Evolutionary conservation across 352 stramenopile genomes (phyloP), one percentile per base, ranked within the genome.

Genomic region (Pythium diclinum): DNA sequence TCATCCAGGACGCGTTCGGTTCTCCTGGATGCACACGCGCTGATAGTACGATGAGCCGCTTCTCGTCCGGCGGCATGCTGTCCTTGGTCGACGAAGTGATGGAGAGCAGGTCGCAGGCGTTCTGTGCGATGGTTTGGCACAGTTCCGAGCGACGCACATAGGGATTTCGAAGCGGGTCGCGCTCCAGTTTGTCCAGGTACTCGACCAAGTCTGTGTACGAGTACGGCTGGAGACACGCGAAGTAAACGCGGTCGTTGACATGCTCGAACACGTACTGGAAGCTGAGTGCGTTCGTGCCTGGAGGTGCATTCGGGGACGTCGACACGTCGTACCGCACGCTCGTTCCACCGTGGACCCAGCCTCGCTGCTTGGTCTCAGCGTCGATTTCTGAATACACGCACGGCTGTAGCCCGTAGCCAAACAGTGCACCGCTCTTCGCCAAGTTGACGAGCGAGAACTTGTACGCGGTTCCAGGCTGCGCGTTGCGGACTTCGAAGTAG

Each of bases 1-100:
- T 96, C 75, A 98, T 94, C 79, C 87, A 98, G 52, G 81, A 95
- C 36, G 83, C 87, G 67, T 96, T 96, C 5, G 86, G 76, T 62
- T 97, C 91, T 6, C 89, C 89, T 0, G 91, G 91, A 57, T 97
- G 91, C 2, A 97, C 89, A n/a, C 91, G 72, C 2, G 84, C 87
- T 3, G 82, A 92, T 33, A 97, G 38, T n/a, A 97, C 82, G 34
- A 97, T 89, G 17, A 90, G 83, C 21, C 73, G 76, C 28, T 77
- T 76, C 25, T 85, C 81, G 17, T 91, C 81, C 2, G 52, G 69
- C 0, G 74, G 59, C 17, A 82, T 32, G 7, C 76, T 68, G 19
- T 87, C 73, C 25, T 78, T 77, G 9, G 53, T 62, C 8, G 68
- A 68, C 6, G 78, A 80, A 7, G 93, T 98, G 59, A 98, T 94